Evolutionary conservation across 345 rosid genomes (phyloP).

Genomic region (Citrus cavaleriei): DNA sequence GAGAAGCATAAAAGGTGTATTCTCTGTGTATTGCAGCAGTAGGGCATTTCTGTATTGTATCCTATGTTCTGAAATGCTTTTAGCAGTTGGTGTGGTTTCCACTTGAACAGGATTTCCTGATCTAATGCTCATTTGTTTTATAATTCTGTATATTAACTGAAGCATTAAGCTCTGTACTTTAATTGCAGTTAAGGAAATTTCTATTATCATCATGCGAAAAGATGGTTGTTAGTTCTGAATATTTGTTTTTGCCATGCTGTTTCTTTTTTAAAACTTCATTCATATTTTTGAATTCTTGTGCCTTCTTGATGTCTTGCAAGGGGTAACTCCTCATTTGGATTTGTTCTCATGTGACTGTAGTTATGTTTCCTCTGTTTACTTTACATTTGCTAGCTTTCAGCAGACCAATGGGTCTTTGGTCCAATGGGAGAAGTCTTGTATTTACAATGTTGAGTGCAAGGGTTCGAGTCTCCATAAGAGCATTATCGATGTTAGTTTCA

Average conservation of each 20-base stretch:
- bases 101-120: slow-evolving; percentile 13
- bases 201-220: slow-evolving; percentile 7
- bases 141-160: slow-evolving; percentile 26
- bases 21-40: slow-evolving; percentile 6
- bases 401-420: no score
- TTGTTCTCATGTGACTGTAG: not conserved
- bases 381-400: not conserved
- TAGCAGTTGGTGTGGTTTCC: slow-evolving; percentile 21
- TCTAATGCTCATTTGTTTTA: slow-evolving; percentile 21
- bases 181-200: slow-evolving; percentile 12
- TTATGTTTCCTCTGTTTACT: not conserved
- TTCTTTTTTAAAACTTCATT: not conserved
- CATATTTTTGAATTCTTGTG: not conserved
- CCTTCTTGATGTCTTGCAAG: not conserved
- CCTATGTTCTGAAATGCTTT: slow-evolving; percentile 14
- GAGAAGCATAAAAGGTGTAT: not conserved
- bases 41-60: slow-evolving; percentile 16
- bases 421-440: no score
- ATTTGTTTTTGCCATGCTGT: not conserved
- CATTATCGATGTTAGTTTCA: no score
- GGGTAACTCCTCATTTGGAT: not conserved
- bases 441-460: no score
- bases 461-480: no score
- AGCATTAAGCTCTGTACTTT: slow-evolving; percentile 20
- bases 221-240: slow-evolving; percentile 8